Evolutionary conservation across 768 basidiomycete genomes (phyloP), one percentile per base, ranked within the genome.

Genomic region (Termitomyces sp.): DNA sequence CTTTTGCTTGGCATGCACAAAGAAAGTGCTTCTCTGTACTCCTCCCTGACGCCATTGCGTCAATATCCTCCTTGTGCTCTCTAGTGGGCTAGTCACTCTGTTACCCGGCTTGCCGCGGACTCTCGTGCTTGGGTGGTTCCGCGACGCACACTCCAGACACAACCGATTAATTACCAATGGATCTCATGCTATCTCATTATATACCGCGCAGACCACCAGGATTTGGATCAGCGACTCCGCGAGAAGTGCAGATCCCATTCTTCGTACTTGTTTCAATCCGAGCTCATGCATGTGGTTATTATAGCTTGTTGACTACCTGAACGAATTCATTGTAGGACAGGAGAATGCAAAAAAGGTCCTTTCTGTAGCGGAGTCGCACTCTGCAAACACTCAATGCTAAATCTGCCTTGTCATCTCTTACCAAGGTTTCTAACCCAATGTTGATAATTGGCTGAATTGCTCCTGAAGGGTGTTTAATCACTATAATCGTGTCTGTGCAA

Each of bases 351-450:
- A 98, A 82, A 93, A 94, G 66, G 87, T 91, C 22, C 80, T 98
- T 31, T 90, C 92, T 35, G 95, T 98, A 44, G 95, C 94, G 93
- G n/a, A n/a, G n/a, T n/a, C n/a, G n/a, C n/a, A n/a, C n/a, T n/a
- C n/a, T n/a, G n/a, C n/a, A n/a, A n/a, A n/a, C n/a, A n/a, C n/a
- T n/a, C n/a, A n/a, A n/a, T n/a, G n/a, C n/a, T n/a, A n/a, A n/a
- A n/a, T n/a, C n/a, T n/a, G n/a, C n/a, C 93, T 71, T 68, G 92
- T 83, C 38, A 42, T 29, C 35, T n/a, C n/a, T n/a, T n/a, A n/a
- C n/a, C n/a, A n/a, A n/a, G n/a, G n/a, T n/a, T 32, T 43, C 27
- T 15, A n/a, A 3, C 43, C 45, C 54, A 47, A 46, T 22, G 23
- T 49, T 20, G 2, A 25, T 50, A 25, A 54, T 15, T 18, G 3